Evolutionary conservation across 306 rosid genomes (phyloP).

Genomic region (Vigna mungo): DNA sequence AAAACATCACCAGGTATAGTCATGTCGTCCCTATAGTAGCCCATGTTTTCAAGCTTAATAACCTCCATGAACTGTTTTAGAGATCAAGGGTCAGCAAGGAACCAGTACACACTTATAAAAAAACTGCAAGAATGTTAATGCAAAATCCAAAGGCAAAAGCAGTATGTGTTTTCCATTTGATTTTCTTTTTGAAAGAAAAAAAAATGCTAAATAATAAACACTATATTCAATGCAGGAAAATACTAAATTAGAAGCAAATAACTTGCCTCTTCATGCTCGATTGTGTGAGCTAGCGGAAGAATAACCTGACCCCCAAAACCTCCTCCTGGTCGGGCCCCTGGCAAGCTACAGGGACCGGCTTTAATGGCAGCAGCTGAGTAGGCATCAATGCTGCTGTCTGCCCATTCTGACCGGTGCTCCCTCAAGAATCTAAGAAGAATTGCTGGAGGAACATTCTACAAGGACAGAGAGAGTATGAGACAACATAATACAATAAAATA

Average conservation of each 20-base stretch:
- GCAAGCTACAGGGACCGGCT: constrained; percentile 85
- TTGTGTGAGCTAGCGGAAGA: constrained; percentile 96
- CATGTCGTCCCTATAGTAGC: constrained; percentile 92
- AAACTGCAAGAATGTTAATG: constrained; percentile 12
- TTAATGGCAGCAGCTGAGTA: constrained; percentile 93
- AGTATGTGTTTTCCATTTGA: background rate
- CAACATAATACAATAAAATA: background rate
- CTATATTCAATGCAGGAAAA: background rate
- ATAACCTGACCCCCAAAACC: constrained; percentile 93
- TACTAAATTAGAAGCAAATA: background rate
- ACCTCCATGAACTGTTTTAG: constrained; percentile 92
- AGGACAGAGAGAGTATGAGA: constrained; percentile 34
- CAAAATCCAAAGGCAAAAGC: background rate
- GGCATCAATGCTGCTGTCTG: constrained; percentile 97
- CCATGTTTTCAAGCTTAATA: constrained; percentile 91
- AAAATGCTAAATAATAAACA: background rate
- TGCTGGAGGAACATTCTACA: constrained; percentile 96
- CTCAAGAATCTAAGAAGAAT: constrained; percentile 91
- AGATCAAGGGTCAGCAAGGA: constrained; percentile 35
- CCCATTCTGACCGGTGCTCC: constrained; percentile 99
- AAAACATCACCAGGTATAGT: constrained; percentile 87
- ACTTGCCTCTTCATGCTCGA: constrained; percentile 96
- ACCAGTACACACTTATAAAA: background rate
- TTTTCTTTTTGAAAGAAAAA: background rate
- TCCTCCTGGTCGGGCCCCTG: constrained; percentile 71